These are phyloP conservation scores for Pigoraptor vietnamica DNA, from an alignment of 78 protist species.

Conservation along the genomic window DNA sequence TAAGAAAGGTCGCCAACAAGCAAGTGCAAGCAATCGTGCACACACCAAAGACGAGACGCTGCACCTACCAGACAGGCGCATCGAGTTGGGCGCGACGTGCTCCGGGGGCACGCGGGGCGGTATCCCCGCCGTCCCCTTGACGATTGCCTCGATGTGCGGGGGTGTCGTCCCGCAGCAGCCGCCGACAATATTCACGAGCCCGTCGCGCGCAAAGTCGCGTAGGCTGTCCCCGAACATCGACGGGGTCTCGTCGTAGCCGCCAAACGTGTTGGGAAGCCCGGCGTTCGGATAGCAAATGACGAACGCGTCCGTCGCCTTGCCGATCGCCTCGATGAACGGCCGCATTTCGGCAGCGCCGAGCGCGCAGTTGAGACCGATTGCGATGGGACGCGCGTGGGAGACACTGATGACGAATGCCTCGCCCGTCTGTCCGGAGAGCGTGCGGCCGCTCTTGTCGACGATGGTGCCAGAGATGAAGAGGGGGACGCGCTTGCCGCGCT, in stretches of 20 bases:
- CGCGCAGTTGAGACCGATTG: constrained; percentile 96
- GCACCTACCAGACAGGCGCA: neutral
- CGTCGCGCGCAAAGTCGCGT: constrained; percentile 63
- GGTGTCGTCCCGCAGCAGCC: constrained; percentile 98
- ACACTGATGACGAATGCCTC: constrained; percentile 90
- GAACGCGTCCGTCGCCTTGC: constrained; percentile 26
- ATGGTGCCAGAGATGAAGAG: constrained; percentile 90
- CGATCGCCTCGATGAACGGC: constrained; percentile 66
- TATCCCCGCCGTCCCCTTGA: constrained; percentile 1
- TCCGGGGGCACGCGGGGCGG: constrained; percentile 17
- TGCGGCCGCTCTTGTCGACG: constrained; percentile 89
- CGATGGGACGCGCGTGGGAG: constrained; percentile 47
- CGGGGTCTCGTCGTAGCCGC: constrained; percentile 92
- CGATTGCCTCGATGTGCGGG: constrained; percentile 86
- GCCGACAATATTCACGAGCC: constrained; percentile 84
- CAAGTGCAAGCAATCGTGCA: neutral
- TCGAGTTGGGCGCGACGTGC: neutral
- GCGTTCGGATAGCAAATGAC: constrained; percentile 91
- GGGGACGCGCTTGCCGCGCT: constrained; percentile 22
- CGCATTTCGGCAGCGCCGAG: constrained; percentile 92
- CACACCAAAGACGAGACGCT: neutral
- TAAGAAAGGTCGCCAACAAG: neutral
- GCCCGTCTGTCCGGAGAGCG: constrained; percentile 93
- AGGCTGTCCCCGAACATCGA: constrained; percentile 61
- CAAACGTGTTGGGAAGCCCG: constrained; percentile 94